Conservation (phyloP, 768 basidiomycete genomes). For the Cantharellus anzutake region DNA sequence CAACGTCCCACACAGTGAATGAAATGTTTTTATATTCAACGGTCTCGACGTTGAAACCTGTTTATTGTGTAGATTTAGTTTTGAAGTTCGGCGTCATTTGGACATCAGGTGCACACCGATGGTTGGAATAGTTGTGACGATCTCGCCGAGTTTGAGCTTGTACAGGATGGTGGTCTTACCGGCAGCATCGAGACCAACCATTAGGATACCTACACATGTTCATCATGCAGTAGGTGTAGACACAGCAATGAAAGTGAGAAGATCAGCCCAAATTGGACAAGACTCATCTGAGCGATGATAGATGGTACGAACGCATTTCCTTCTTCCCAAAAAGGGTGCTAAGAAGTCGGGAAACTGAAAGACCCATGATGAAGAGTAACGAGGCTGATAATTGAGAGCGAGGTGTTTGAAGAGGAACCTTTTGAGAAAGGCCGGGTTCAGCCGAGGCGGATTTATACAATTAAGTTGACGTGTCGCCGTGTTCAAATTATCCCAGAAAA, state of each 20-base stretch:
- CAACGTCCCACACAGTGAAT: conserved; percentile 99
- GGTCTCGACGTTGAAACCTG: conserved; percentile 99
- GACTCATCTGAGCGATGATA: conserved; percentile 11
- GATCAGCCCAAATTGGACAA: conserved; percentile 11
- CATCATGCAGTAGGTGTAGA: conserved; percentile 1
- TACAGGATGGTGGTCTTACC: conserved; percentile 98
- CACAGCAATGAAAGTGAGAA: conserved; percentile 8
- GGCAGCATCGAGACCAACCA: conserved; percentile 99
- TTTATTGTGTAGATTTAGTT: too few relatives aligned
- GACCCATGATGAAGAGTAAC: conserved; percentile 19
- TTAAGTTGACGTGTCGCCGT: too few relatives aligned
- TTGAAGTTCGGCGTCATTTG: not conserved
- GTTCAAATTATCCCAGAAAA: too few relatives aligned
- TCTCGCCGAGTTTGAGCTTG: conserved; percentile 99
- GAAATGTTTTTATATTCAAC: conserved; percentile 99
- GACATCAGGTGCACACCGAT: conserved; percentile 50
- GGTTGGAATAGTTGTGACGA: conserved; percentile 99
- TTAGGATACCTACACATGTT: conserved; percentile 69
- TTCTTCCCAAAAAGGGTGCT: conserved; percentile 88
- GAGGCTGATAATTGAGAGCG: not conserved
- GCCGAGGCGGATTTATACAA: too few relatives aligned
- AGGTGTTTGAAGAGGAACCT: too few relatives aligned
- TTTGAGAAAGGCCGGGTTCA: too few relatives aligned
- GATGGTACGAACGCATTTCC: conserved; percentile 81
- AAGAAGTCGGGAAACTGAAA: conserved; percentile 33